Base-by-base conservation (phyloP, 1,139 yeast species). In the Yamadazyma dushanensis region DNA sequence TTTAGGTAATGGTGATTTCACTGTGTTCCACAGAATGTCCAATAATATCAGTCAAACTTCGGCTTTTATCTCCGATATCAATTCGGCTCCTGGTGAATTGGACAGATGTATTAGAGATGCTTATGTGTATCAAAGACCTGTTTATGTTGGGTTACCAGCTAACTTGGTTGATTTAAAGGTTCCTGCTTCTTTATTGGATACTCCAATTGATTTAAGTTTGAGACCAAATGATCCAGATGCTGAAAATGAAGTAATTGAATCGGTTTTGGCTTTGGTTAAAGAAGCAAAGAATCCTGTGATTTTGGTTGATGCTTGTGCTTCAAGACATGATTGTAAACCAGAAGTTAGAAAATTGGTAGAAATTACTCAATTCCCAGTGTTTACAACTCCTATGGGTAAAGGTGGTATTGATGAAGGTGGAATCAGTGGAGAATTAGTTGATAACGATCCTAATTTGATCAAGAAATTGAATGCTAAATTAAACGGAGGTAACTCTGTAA, bases 371-470 rank as follows among this genome's bases (percentile, higher is more conserved):
- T 86, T 80, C 78, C 94, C 95, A 26, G 85, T 83, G 23, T 86
- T 78, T 65, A 84, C 84, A 38, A 86, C 95, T 35, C 95, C 96
- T 47, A 85, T 87, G 95, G 95, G 95, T 63, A 86, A 86, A 66
- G 84, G 89, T 45, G 74, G 78, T 27, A 77, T 85, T 54, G 80
- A 83, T 63, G 96, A 87, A 66, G 62, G 67, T 39, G 66, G 66
- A 24, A 56, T 59, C 22, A 55, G 56, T 40, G 64, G 62, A 15
- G 60, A 52, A 31, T 38, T 56, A 36, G 42, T 47, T 26, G 56
- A 54, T 20, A 54, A 56, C 36, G 61, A 57, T 45, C 61, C 65
- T 14, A 38, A 49, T 9, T 51, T 57, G 40, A 53, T 57, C 29
- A 39, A 47, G 21, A 57, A 56, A 41, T 49, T 59, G 36, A 52